phyloP scores from a whole-genome alignment of 148 eudicot species.

The Agrostemma githago region DNA sequence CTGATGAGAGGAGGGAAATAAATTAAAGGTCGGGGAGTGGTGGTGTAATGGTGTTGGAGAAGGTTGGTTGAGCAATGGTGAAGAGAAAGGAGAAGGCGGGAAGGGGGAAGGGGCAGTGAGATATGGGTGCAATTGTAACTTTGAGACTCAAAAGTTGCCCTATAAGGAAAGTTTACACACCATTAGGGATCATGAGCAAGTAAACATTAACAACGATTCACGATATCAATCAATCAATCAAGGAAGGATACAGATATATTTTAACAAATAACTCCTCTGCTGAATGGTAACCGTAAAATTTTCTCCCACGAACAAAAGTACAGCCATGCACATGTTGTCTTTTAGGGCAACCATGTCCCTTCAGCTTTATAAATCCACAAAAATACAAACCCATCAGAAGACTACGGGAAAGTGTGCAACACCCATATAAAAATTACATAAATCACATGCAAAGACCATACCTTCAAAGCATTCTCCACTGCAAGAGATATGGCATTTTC shows the following conservation, averaged over 20 bases:
- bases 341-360: slow-evolving; percentile 74
- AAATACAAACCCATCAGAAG: slow-evolving; percentile 14
- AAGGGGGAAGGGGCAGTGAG: too few species aligned
- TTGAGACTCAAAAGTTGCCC: too few species aligned
- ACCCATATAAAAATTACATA: not conserved
- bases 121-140: too few species aligned
- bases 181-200: not conserved
- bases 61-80: too few species aligned
- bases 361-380: slow-evolving; percentile 48
- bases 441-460: slow-evolving; percentile 17
- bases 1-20: too few species aligned
- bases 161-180: too few species aligned
- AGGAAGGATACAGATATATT: slow-evolving; percentile 87
- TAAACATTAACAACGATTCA: not conserved
- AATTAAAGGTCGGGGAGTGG: too few species aligned
- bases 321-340: slow-evolving; percentile 95
- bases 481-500: slow-evolving; percentile 52
- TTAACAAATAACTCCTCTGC: slow-evolving; percentile 81
- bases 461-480: slow-evolving; percentile 87
- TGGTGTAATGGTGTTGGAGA: too few species aligned
- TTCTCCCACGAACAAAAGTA: slow-evolving; percentile 70
- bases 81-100: too few species aligned
- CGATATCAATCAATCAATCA: not conserved
- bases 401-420: slow-evolving; percentile 7
- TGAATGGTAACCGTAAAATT: slow-evolving; percentile 82